Base-by-base conservation (phyloP, 352 stramenopile genomes). In the Lagenidium giganteum region DNA sequence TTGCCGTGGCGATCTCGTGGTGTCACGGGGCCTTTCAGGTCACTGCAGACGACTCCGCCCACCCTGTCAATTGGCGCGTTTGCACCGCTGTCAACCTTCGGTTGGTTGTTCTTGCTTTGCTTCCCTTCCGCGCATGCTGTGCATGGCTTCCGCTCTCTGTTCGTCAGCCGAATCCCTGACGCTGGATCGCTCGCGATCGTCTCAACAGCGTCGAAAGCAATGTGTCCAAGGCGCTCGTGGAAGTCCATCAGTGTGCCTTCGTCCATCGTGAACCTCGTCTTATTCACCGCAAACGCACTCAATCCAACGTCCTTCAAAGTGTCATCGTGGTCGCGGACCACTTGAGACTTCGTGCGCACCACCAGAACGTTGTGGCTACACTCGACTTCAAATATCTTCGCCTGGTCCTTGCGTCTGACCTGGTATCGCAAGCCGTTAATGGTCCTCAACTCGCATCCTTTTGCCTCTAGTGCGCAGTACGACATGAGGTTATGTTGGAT, bases 301-400 rank as follows among this genome's bases (percentile, higher is more conserved):
- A n/a, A n/a, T n/a, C n/a, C n/a, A n/a, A n/a, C n/a, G n/a, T n/a
- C n/a, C n/a, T n/a, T n/a, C n/a, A n/a, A n/a, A n/a, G n/a, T n/a
- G n/a, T n/a, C n/a, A n/a, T n/a, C n/a, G n/a, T n/a, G n/a, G n/a
- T n/a, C n/a, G n/a, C n/a, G n/a, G n/a, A n/a, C n/a, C n/a, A n/a
- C n/a, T n/a, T n/a, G n/a, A n/a, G n/a, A n/a, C n/a, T n/a, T n/a
- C n/a, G n/a, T n/a, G n/a, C n/a, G 25, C 16, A 52, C 13, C 18
- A 52, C 44, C 4, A 52, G 14, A 1, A 56, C 47, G 1, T 30
- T 11, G 23, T 51, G 45, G 11, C 28, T 49, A 9, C 50, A 16
- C 13, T 28, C 3, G 2, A 46, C 4, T 18, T 57, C 29, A 3
- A 57, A 20, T 0, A 57, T 23, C n/a, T n/a, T n/a, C 1, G 16